A percentile compares a stretch with the other conserved stretches of the same genome.
Evolutionary conservation across 768 basidiomycete genomes (phyloP).

Genomic region (Pulveroboletus ravenelii): DNA sequence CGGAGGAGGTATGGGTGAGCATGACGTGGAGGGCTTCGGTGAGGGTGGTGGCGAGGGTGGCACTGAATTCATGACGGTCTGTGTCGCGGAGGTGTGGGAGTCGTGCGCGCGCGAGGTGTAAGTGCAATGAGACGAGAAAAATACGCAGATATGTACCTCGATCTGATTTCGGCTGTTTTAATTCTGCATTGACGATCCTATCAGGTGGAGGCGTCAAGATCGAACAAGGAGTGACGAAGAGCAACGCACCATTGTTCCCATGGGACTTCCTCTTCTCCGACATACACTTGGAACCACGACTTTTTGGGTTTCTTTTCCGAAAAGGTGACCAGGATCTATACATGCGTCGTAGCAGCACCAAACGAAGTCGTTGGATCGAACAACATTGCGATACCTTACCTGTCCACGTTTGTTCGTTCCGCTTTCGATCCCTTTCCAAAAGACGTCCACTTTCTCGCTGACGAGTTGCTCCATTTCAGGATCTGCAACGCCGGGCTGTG

Average conservation of each 20-base stretch:
- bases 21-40: constrained; percentile 66
- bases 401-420: constrained; percentile 61
- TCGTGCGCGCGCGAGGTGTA: background rate
- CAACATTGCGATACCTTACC: constrained; percentile 31
- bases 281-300: constrained; percentile 69
- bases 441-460: constrained; percentile 69
- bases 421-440: constrained; percentile 74
- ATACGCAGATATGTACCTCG: constrained; percentile 38
- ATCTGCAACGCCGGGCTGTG: constrained; percentile 75
- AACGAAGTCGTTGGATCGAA: constrained; percentile 17
- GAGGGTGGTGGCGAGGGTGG: constrained; percentile 55
- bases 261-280: constrained; percentile 75
- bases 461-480: constrained; percentile 66
- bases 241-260: constrained; percentile 77
- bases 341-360: background rate
- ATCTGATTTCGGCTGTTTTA: constrained; percentile 66
- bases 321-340: constrained; percentile 62
- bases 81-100: background rate
- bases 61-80: constrained; percentile 51
- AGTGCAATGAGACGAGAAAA: background rate
- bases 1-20: constrained; percentile 75
- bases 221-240: background rate
- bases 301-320: constrained; percentile 76
- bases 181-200: constrained; percentile 78
- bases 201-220: background rate